Base-by-base conservation (phyloP, 495 filamentous ascomycete species). In the Venustampulla echinocandica region DNA sequence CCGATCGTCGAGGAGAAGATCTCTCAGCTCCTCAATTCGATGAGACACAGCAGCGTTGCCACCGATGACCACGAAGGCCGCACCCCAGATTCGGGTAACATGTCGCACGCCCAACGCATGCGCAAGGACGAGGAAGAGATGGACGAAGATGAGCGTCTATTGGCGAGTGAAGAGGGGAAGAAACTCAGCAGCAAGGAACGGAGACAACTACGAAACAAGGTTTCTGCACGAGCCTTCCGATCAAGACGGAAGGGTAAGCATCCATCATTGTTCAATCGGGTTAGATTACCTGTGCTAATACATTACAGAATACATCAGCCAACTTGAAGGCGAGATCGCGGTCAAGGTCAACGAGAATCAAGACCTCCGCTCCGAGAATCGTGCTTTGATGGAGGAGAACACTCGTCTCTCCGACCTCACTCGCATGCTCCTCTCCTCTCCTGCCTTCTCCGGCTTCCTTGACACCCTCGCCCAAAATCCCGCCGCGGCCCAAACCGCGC, bases 91-190 rank as follows among this genome's bases (percentile, higher is more conserved):
- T n/a, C n/a, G n/a, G 58, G 45, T 24, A 62, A 64, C 34, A 69
- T 79, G 38, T 65, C 76, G 27, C 79, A 85, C 57, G 59, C 79
- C 27, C 64, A 72, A 28, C 68, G 76, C 32, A 60, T 66, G 10
- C 71, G 70, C 60, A 98, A 97, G 73, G 86, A 95, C 32, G 87
- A 95, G 59, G 87, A 92, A 44, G 90, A 97, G 22, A 96, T 98
- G 90, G 92, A 99, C 64, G 89, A 95, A 62, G 92, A 99, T 56
- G 92, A 97, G 73, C 71, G 85, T 49, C 70, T 97, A 2, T 74
- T 99, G 13, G 87, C 86, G 4, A 95, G 89, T 52, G 92, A 97
- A 56, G 90, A 94, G 64, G 92, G 90, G 35, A 99, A 99, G 79
- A 95, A 94, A 66, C 74, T 99, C 30, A 88, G 76, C 64, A 89